phyloP scores from a whole-genome alignment of 345 rosid genomes.

The Toxicodendron radicans region DNA sequence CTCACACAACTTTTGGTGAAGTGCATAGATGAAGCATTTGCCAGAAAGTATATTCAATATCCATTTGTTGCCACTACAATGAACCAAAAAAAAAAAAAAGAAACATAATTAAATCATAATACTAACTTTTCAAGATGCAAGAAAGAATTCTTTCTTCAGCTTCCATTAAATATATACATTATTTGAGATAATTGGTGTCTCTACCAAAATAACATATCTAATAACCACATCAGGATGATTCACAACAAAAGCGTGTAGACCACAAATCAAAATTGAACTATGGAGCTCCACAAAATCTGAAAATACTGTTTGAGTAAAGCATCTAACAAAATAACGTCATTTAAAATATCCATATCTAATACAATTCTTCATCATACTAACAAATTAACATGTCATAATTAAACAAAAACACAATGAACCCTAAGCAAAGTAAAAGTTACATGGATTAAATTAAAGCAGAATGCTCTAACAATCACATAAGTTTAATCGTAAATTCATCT shows the following conservation, averaged over 20 bases:
- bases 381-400: neutral
- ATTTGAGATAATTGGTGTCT: neutral
- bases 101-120: slow-evolving; percentile 8
- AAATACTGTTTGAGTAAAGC: neutral
- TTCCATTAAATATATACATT: neutral
- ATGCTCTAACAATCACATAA: neutral
- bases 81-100: slow-evolving; percentile 21
- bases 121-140: neutral
- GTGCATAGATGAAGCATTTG: slow-evolving; percentile 98
- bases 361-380: neutral
- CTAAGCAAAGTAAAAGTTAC: neutral
- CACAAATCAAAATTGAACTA: neutral
- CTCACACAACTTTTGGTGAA: slow-evolving; percentile 99
- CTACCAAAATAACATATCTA: neutral
- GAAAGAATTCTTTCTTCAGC: neutral
- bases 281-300: neutral
- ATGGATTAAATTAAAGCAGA: neutral
- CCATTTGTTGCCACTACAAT: slow-evolving; percentile 99
- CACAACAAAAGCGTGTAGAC: neutral
- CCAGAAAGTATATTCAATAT: slow-evolving; percentile 98
- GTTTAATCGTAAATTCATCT: neutral
- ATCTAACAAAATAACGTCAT: neutral
- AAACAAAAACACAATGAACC: neutral
- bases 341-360: neutral
- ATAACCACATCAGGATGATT: neutral